Conservation (phyloP, 2,329 filamentous ascomycete species). For the Xylariaceae sp. region DNA sequence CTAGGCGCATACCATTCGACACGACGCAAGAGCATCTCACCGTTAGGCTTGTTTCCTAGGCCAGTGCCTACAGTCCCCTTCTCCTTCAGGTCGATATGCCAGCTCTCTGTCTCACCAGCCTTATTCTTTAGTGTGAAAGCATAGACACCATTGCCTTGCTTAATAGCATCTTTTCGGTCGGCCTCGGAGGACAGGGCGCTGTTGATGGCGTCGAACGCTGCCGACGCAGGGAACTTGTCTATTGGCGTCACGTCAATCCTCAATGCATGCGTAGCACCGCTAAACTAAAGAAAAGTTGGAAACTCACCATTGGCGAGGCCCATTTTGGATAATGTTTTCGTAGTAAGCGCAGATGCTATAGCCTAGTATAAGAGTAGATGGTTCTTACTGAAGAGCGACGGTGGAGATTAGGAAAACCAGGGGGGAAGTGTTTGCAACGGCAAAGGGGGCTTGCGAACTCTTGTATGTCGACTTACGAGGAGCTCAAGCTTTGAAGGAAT, state of each 20-base stretch:
- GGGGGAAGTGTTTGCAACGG: neutral
- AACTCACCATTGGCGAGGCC: constrained; percentile 74
- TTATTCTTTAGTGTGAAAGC: constrained; percentile 92
- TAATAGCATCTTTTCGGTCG: constrained; percentile 83
- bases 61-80: constrained; percentile 84
- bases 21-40: constrained; percentile 55
- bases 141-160: constrained; percentile 86
- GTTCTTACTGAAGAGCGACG: neutral
- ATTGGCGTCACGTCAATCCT: constrained; percentile 18
- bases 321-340: constrained; percentile 56
- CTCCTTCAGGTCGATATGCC: constrained; percentile 96
- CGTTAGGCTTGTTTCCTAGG: constrained; percentile 79
- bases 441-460: constrained; percentile 14
- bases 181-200: constrained; percentile 70
- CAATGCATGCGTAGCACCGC: constrained; percentile 1
- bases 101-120: constrained; percentile 79
- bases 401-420: constrained; percentile 1
- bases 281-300: neutral
- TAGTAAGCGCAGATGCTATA: constrained; percentile 1
- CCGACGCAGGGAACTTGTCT: constrained; percentile 89
- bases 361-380: neutral
- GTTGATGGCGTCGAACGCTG: constrained; percentile 89
- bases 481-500: constrained; percentile 31
- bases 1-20: neutral
- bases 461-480: constrained; percentile 27